phyloP scores from a whole-genome alignment of 148 eudicot species.

The Rhododendron vialii region DNA sequence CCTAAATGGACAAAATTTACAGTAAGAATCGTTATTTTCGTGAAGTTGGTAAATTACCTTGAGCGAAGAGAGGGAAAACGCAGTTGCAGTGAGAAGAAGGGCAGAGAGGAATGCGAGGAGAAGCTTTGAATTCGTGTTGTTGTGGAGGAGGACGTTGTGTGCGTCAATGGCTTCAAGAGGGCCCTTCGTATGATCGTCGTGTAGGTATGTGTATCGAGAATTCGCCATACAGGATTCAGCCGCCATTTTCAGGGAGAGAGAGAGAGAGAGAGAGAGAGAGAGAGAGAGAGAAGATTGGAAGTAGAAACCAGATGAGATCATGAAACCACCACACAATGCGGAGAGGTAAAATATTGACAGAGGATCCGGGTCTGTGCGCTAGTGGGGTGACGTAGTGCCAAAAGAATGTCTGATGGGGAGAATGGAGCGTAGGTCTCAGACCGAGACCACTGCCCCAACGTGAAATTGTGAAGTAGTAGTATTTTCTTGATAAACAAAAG shows the following conservation, averaged over 20 bases:
- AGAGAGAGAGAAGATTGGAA: no score
- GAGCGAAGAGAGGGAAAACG: constrained; percentile 3
- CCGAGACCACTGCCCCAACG: no score
- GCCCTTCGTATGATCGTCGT: constrained; percentile 34
- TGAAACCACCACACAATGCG: no score
- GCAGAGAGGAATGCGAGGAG: neutral
- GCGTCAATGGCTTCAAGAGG: constrained; percentile 45
- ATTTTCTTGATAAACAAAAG: no score
- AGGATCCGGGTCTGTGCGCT: no score
- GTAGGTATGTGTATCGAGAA: constrained; percentile 45
- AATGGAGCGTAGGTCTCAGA: no score
- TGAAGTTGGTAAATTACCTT: constrained; percentile 15
- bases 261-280: no score
- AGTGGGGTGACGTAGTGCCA: no score
- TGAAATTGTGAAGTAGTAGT: no score
- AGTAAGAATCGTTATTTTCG: neutral
- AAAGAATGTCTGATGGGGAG: no score
- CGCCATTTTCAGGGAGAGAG: constrained; percentile 10
- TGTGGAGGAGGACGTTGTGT: constrained; percentile 38
- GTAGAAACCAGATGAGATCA: no score
- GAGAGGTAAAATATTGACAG: no score
- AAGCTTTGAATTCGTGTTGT: constrained; percentile 9
- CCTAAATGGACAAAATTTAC: neutral
- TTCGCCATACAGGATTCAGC: constrained; percentile 20
- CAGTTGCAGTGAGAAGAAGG: constrained; percentile 14